Evolutionary conservation across 2,329 filamentous ascomycete genomes (phyloP).

Genomic region (Fusarium sulawesiense): DNA sequence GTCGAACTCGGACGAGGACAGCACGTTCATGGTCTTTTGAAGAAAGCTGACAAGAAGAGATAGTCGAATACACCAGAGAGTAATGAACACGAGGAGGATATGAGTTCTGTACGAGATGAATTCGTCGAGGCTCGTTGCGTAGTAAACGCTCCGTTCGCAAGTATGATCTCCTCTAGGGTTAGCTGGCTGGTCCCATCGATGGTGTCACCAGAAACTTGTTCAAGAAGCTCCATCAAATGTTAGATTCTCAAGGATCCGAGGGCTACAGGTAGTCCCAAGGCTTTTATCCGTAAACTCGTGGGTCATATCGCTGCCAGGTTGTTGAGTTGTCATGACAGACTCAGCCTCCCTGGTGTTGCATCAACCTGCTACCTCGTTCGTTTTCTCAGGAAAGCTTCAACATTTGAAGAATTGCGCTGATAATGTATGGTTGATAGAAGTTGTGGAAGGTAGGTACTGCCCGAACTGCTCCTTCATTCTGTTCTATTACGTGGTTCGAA

Average conservation of each 20-base stretch:
- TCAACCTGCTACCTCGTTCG: too few relatives aligned
- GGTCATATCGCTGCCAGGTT: too few relatives aligned
- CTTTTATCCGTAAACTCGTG: too few relatives aligned
- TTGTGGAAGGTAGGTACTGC: background rate
- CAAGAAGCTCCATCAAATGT: too few relatives aligned
- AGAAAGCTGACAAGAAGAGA: background rate
- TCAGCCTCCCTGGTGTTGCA: too few relatives aligned
- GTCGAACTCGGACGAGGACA: background rate
- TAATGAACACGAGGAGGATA: background rate
- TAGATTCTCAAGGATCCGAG: too few relatives aligned
- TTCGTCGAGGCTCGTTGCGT: background rate
- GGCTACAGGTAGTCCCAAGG: too few relatives aligned
- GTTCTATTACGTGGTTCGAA: background rate
- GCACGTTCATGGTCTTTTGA: rapidly evolving
- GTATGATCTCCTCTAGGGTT: too few relatives aligned
- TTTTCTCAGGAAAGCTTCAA: too few relatives aligned
- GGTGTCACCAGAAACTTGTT: background rate
- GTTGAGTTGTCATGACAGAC: too few relatives aligned
- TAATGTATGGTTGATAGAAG: background rate
- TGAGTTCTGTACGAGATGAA: rapidly evolving
- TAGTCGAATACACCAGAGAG: background rate
- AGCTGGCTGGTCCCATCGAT: background rate
- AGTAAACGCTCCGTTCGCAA: background rate
- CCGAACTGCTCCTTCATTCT: background rate
- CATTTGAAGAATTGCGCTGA: too few relatives aligned